Base-by-base conservation (phyloP, 805 yeast genomes). In the Isabelozyma heimii region DNA sequence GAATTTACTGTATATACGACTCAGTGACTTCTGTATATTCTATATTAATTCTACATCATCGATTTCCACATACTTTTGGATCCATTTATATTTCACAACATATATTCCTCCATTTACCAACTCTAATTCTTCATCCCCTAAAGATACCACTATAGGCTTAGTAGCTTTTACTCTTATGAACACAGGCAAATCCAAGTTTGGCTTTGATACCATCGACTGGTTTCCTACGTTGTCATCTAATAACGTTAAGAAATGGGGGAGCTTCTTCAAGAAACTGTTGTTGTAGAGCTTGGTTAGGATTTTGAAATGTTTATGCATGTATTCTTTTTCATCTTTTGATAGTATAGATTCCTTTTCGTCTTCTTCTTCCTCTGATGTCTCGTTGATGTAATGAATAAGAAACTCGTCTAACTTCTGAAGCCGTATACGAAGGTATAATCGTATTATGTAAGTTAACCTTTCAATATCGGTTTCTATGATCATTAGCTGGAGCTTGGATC, bases 391-490 rank as follows among this genome's bases (percentile, higher is more conserved):
- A 58, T 72, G 82, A 4, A 87, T 70, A 24, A 89, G 75, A 65
- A 70, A 84, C 52, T 76, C 77, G 68, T 91, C 97, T 43, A 94
- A 80, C 66, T 88, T 91, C 51, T 73, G 69, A 48, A 91, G 65
- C 49, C 99, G 74, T 6, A 92, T 80, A 52, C 99, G 77, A 33
- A 91, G 72, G 63, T 90, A 92, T 12, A 89, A 79, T 45, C 97
- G 70, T n/a, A 91, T 74, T 35, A 92, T 66, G 62, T 85, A 94
- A 58, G 85, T 89, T 28, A 90, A 80, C 48, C 99, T 72, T 58
- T 94, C 98, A 20, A 94, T 77, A 57, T 94, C 98, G 12, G 95
- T 86, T 61, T 94, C 99, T 56, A 92, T 84, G 20, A 95, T 81
- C 72, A 94, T 81, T 42, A 91, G 72, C 49, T 88, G 85, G 49